Base-by-base conservation (phyloP, 805 yeast genomes). In the Metschnikowia hibisci region DNA sequence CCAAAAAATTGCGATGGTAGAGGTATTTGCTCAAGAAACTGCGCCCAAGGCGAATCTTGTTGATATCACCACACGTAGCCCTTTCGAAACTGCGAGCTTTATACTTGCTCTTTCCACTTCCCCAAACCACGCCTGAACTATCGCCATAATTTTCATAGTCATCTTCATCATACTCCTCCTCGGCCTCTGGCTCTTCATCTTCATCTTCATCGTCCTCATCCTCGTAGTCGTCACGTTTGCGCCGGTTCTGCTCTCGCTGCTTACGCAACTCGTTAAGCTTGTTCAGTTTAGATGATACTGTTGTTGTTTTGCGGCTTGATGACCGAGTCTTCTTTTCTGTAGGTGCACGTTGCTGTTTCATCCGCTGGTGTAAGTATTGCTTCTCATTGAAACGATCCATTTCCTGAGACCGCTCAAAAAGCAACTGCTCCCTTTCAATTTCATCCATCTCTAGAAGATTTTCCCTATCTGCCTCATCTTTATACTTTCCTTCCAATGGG, bases 351-450 rank as follows among this genome's bases (percentile, higher is more conserved):
- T 76, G 77, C 54, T 78, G 80, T 57, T 71, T 78, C 54, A 87
- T 84, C 65, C 98, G 84, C 60, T 87, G 83, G 23, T 86, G 88
- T 56, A 95, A 79, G 55, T 84, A 82, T 61, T 78, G 78, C 58
- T 88, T 80, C 66, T 93, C 98, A 46, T 86, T 82, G 65, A 74
- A 90, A 52, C 85, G 81, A 63, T 91, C 96, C 81, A 87, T 78
- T 48, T 87, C 95, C 65, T 89, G 96, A 7, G 87, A 79, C 64
- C 99, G 87, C 44, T 91, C 98, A 55, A 87, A 93, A 43, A 93
- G 75, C 43, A 89, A 79, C 54, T 85, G 82, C 69, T 93, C 99
- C 58, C 98, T 84, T 57, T 87, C 87, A 62, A 93, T 79, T 71
- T 93, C 99, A 43, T 91, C 95, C 81, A 93, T 76, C 37, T 74